Evolutionary conservation across 805 yeast genomes (phyloP).

Genomic region (Lachancea mirantina): DNA sequence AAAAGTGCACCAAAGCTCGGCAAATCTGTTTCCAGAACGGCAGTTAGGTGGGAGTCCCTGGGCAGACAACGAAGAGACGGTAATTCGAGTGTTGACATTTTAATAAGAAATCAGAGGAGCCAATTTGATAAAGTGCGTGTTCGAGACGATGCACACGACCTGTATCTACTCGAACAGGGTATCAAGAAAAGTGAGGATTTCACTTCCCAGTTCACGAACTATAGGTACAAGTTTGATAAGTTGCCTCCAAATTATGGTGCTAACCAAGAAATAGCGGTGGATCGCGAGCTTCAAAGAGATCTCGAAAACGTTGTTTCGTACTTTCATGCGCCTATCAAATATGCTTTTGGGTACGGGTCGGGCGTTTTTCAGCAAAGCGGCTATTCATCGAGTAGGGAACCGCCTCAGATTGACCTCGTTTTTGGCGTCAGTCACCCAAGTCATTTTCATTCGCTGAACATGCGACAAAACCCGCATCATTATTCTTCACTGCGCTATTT

Average conservation of each 20-base stretch:
- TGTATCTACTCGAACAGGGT: conserved; percentile 22
- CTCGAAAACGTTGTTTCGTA: conserved; percentile 44
- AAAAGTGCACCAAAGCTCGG: too few species aligned
- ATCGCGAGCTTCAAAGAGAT: conserved; percentile 36
- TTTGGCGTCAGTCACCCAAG: conserved; percentile 69
- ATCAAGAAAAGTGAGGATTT: conserved; percentile 20
- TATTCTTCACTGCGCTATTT: conserved; percentile 61
- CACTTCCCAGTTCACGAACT: conserved; percentile 23
- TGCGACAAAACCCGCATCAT: conserved; percentile 61
- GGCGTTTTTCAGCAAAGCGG: conserved; percentile 80
- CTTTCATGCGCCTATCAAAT: conserved; percentile 66
- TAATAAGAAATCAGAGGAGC: too few species aligned
- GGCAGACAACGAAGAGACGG: too few species aligned
- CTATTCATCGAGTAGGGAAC: conserved; percentile 31
- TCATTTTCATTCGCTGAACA: conserved; percentile 71
- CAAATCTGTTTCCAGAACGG: too few species aligned
- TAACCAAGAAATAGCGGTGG: conserved; percentile 49
- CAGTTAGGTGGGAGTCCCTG: too few species aligned
- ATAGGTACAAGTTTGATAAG: conserved; percentile 31
- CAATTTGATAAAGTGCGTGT: too few species aligned
- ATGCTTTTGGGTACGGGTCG: conserved; percentile 90
- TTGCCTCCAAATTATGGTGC: conserved; percentile 52
- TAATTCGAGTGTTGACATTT: too few species aligned
- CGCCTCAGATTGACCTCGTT: conserved; percentile 79
- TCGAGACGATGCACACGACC: too few species aligned